phyloP scores from a whole-genome alignment of 768 basidiomycete genomes.

The Lentinula guzmanii region DNA sequence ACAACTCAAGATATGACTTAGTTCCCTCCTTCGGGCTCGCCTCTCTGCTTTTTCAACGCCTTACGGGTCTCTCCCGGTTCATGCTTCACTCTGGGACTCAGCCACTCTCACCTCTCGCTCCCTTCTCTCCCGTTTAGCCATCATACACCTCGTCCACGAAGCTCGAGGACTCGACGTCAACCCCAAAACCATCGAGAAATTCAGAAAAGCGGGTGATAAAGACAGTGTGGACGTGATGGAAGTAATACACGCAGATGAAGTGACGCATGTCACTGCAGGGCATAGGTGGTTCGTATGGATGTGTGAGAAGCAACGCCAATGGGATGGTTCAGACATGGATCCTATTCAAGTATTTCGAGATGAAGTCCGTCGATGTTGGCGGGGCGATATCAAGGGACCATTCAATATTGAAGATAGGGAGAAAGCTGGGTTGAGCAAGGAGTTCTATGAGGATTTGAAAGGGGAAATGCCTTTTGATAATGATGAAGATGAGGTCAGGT shows the following conservation, averaged over 20 bases:
- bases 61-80: constrained; percentile 71
- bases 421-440: constrained; percentile 64
- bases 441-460: constrained; percentile 66
- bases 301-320: constrained; percentile 38
- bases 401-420: constrained; percentile 73
- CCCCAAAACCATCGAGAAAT: constrained; percentile 70
- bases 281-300: constrained; percentile 83
- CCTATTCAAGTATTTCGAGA: constrained; percentile 62
- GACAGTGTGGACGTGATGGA: constrained; percentile 67
- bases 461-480: constrained; percentile 42
- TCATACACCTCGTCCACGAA: constrained; percentile 84
- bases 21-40: constrained; percentile 55
- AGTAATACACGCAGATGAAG: constrained; percentile 76
- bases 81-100: constrained; percentile 77
- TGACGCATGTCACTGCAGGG: constrained; percentile 76
- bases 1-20: constrained; percentile 11
- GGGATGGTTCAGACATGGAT: constrained; percentile 27
- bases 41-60: constrained; percentile 59
- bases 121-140: constrained; percentile 66
- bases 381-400: constrained; percentile 73
- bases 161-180: constrained; percentile 82
- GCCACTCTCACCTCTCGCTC: constrained; percentile 63
- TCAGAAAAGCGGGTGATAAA: constrained; percentile 56
- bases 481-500: background rate
- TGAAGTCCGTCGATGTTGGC: constrained; percentile 65